Evolutionary conservation across 495 filamentous ascomycete species (phyloP).

Genomic region (Neurospora terricola): DNA sequence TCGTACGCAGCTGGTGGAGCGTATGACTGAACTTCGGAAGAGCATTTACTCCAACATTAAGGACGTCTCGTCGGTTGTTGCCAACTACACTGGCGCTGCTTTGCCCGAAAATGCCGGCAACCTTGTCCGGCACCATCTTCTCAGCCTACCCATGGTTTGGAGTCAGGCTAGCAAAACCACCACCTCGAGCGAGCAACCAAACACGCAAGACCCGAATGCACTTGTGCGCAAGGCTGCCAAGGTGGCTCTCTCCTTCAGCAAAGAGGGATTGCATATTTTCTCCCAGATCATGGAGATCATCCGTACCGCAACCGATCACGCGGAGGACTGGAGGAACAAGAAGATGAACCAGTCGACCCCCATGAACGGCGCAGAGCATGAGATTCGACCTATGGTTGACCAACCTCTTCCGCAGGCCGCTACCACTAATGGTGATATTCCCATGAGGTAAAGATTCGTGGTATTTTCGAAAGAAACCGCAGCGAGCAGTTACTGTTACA

Average conservation of each 20-base stretch:
- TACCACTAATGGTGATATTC: constrained; percentile 3
- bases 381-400: neutral
- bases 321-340: constrained; percentile 77
- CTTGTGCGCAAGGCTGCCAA: constrained; percentile 45
- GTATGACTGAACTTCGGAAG: constrained; percentile 58
- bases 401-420: neutral
- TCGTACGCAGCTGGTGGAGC: constrained; percentile 34
- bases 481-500: neutral
- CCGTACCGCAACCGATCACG: constrained; percentile 72
- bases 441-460: neutral
- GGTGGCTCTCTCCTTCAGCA: constrained; percentile 68
- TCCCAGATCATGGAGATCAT: constrained; percentile 70
- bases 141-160: constrained; percentile 68
- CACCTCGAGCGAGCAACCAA: constrained; percentile 36
- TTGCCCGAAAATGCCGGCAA: constrained; percentile 73
- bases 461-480: neutral
- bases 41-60: constrained; percentile 71
- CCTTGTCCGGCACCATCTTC: constrained; percentile 68
- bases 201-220: constrained; percentile 22
- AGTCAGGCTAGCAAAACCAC: constrained; percentile 38
- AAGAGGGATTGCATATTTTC: constrained; percentile 85
- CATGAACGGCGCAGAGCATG: neutral
- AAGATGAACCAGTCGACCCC: constrained; percentile 24
- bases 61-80: constrained; percentile 66
- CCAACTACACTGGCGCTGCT: constrained; percentile 72